Percentiles rank a stretch among this genome's conserved stretches.
These are phyloP conservation scores for Phytophthora citrophthora DNA, from an alignment of 352 stramenopile genomes.

Conservation along the genomic window DNA sequence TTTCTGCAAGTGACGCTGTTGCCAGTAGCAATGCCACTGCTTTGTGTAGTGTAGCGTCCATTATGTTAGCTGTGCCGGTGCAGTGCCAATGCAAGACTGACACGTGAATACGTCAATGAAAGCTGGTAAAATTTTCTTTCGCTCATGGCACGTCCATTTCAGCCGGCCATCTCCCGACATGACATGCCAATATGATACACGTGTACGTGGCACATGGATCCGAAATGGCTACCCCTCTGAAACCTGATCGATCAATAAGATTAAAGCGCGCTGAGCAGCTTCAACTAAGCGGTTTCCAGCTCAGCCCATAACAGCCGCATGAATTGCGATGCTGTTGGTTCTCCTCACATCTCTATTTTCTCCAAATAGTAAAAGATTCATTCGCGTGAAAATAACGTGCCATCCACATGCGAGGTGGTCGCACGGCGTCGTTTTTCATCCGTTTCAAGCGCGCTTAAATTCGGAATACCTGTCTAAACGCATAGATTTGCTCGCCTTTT, in stretches of 20 bases:
- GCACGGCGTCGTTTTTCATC: background rate
- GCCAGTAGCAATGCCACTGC: too few relatives aligned
- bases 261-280: constrained; percentile 42
- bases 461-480: constrained; percentile 9
- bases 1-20: background rate
- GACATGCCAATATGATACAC: constrained; percentile 3
- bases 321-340: background rate
- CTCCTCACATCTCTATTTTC: background rate
- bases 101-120: background rate
- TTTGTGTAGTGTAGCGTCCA: background rate
- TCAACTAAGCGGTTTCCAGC: constrained; percentile 15
- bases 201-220: constrained; percentile 20
- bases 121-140: constrained; percentile 14
- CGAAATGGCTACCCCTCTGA: constrained; percentile 27
- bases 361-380: background rate
- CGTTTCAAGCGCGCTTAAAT: constrained; percentile 39
- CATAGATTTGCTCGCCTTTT: constrained; percentile 35
- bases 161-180: constrained; percentile 1
- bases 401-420: background rate
- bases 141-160: constrained; percentile 9
- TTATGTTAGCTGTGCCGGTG: constrained; percentile 3
- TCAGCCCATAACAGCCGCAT: background rate
- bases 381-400: constrained; percentile 2
- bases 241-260: constrained; percentile 9
- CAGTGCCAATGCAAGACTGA: background rate